A percentile compares a stretch with the other conserved stretches of the same genome.
Evolutionary conservation across 768 basidiomycete species (phyloP).

Genomic region (Holtermannia corniformis): DNA sequence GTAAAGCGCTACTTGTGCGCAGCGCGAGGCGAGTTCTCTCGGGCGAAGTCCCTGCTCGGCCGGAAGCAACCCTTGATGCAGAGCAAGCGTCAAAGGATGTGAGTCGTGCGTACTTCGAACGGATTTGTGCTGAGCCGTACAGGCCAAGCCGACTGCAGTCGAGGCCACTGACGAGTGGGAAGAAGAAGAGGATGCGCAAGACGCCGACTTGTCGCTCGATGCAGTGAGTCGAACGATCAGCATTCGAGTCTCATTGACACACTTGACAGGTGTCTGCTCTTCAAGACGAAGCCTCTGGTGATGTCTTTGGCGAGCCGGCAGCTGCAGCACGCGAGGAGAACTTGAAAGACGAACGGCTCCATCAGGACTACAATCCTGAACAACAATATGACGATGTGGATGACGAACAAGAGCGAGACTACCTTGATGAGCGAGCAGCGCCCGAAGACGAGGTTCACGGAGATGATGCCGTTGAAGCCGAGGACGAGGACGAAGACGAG

Average conservation of each 20-base stretch:
- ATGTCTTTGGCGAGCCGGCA: background rate
- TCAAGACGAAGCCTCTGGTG: background rate
- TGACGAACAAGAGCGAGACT: constrained; percentile 1
- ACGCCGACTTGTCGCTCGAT: constrained; percentile 28
- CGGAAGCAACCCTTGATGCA: constrained; percentile 12
- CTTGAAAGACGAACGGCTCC: background rate
- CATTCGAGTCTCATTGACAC: background rate
- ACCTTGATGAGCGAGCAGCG: constrained; percentile 7
- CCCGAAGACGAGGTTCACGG: constrained; percentile 6
- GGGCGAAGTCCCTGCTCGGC: background rate
- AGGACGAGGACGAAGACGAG: constrained; percentile 4
- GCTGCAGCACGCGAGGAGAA: background rate
- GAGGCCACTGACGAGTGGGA: background rate
- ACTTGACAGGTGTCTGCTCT: constrained; percentile 1
- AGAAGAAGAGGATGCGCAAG: constrained; percentile 10
- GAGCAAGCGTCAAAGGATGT: constrained; percentile 18
- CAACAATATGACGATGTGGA: constrained; percentile 7
- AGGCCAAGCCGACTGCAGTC: background rate
- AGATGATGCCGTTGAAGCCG: background rate
- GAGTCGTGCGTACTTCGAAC: constrained; percentile 11
- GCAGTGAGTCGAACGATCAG: constrained; percentile 13
- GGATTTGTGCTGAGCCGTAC: constrained; percentile 3
- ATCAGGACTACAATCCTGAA: background rate
- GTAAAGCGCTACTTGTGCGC: background rate
- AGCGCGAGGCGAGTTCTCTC: background rate